These are phyloP conservation scores for Cenchrus purpureus DNA, from an alignment of 176 grass and related monocot genomes.

Conservation along the genomic window DNA sequence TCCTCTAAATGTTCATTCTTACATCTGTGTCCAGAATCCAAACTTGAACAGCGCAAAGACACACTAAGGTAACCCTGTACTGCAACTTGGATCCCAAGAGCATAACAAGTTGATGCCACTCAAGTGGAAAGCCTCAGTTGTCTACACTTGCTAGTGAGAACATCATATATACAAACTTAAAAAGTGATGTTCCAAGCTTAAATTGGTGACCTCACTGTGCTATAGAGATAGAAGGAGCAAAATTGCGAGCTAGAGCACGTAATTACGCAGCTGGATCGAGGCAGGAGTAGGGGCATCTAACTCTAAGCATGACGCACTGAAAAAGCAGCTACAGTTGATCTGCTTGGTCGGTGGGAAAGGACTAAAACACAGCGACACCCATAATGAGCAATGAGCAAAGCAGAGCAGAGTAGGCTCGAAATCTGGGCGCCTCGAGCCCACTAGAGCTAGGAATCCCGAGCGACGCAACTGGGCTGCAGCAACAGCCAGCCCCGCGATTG, in stretches of 20 bases:
- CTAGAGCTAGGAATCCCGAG: neutral
- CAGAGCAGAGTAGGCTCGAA: neutral
- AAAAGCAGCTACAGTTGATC: neutral
- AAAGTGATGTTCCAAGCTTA: neutral
- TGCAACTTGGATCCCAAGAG: neutral
- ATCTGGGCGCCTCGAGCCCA: neutral
- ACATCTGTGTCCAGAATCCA: neutral
- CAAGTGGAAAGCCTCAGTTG: neutral
- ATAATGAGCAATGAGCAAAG: neutral
- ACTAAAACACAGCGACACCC: neutral
- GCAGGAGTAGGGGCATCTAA: neutral
- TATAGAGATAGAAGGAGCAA: neutral
- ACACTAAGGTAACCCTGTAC: neutral
- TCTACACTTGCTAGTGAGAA: neutral
- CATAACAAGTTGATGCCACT: neutral
- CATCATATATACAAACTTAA: neutral
- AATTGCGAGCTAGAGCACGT: neutral
- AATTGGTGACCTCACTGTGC: neutral
- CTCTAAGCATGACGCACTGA: neutral
- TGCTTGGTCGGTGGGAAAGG: neutral
- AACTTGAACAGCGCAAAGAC: neutral
- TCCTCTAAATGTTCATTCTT: neutral
- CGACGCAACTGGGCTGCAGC: neutral
- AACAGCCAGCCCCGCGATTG: neutral
- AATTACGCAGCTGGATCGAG: conserved; percentile 8